Evolutionary conservation across 2,329 filamentous ascomycete genomes (phyloP).

Genomic region (Lachnellula suecica): DNA sequence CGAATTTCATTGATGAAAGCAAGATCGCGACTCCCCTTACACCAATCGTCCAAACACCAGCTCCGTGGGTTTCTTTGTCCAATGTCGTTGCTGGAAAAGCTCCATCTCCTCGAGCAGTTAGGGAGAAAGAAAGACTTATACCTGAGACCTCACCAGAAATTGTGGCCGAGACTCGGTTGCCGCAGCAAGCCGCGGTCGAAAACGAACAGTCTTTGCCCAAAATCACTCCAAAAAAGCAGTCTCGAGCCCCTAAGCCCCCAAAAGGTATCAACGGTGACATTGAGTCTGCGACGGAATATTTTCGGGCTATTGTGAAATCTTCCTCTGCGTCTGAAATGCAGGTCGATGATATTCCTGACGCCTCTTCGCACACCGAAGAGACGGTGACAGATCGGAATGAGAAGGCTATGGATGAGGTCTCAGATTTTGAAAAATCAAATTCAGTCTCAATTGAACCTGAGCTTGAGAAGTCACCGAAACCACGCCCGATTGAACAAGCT

Average conservation of each 20-base stretch:
- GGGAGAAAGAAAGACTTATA: not conserved
- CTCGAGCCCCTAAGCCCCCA: not conserved
- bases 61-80: not conserved
- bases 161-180: too few relatives aligned
- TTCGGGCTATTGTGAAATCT: slow-evolving; percentile 14
- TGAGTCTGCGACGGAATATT: slow-evolving; percentile 12
- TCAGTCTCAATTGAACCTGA: not conserved
- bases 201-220: too few relatives aligned
- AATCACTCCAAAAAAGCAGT: too few relatives aligned
- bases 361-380: not conserved
- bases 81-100: not conserved
- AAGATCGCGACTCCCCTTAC: not conserved
- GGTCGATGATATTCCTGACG: not conserved
- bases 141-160: not conserved
- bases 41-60: not conserved
- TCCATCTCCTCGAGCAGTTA: not conserved
- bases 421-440: not conserved
- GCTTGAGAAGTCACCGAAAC: slow-evolving; percentile 9
- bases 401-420: not conserved
- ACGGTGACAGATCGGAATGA: not conserved
- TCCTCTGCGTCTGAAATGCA: slow-evolving; percentile 1
- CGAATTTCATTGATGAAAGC: not conserved
- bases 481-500: not conserved
- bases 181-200: too few relatives aligned
- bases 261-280: slow-evolving; percentile 2